These are phyloP conservation scores for Penicillium sp. DNA, from an alignment of 2,329 filamentous ascomycete genomes.

Conservation along the genomic window DNA sequence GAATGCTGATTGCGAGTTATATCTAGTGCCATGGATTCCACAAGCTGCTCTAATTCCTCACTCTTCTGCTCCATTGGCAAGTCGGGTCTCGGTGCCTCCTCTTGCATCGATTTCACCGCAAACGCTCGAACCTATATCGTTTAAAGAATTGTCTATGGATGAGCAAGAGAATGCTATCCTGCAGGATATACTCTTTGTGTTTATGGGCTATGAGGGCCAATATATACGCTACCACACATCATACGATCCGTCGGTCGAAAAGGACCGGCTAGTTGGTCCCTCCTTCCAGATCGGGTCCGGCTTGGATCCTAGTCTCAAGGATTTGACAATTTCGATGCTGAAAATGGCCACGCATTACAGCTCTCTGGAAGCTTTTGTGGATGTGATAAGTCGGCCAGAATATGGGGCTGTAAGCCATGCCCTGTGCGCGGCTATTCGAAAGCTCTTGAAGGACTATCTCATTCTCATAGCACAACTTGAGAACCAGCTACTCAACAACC, in stretches of 20 bases:
- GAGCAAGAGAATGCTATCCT: conserved; percentile 82
- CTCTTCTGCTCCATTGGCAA: conserved; percentile 69
- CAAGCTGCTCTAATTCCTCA: conserved; percentile 70
- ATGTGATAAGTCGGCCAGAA: conserved; percentile 87
- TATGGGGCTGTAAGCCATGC: conserved; percentile 95
- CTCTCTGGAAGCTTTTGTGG: conserved; percentile 86
- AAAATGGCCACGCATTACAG: conserved; percentile 92
- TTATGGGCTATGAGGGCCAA: conserved; percentile 98
- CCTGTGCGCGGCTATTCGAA: conserved; percentile 89
- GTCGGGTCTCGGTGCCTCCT: conserved; percentile 59
- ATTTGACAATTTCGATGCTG: conserved; percentile 82
- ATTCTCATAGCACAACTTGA: conserved; percentile 91
- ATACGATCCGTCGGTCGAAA: conserved; percentile 81
- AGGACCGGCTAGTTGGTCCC: conserved; percentile 80
- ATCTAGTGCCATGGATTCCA: conserved; percentile 65
- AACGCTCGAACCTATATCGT: conserved; percentile 61
- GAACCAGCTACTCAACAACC: conserved; percentile 83
- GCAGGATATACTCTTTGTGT: conserved; percentile 87
- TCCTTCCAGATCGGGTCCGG: conserved; percentile 74
- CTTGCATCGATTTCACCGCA: conserved; percentile 64
- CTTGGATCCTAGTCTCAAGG: conserved; percentile 84
- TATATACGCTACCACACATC: conserved; percentile 82
- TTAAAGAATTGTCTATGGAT: conserved; percentile 70
- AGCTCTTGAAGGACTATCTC: conserved; percentile 87
- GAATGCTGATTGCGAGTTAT: neutral